Conservation (phyloP, 352 stramenopile genomes). For the Globisporangium splendens region DNA sequence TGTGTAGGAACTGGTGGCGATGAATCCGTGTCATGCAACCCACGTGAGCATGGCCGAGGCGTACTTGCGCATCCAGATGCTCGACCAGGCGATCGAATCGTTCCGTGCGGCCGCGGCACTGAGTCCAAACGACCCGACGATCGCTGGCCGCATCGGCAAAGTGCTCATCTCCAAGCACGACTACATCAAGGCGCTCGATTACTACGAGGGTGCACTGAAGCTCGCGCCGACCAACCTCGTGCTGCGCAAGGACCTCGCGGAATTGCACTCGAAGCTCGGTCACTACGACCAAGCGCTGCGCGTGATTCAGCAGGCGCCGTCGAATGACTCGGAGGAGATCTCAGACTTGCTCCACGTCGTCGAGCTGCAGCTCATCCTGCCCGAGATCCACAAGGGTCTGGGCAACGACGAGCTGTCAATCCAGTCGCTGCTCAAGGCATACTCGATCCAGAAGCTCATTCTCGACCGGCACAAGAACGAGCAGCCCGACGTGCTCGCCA, state of each 20-base stretch:
- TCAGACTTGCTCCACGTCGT: slow-evolving; percentile 65
- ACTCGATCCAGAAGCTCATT: slow-evolving; percentile 84
- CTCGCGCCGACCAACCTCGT: slow-evolving; percentile 68
- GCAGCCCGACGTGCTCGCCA: slow-evolving; percentile 71
- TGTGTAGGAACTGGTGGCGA: slow-evolving; percentile 72
- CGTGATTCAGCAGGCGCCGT: slow-evolving; percentile 71
- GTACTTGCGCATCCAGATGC: slow-evolving; percentile 90
- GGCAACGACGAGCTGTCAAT: slow-evolving; percentile 70
- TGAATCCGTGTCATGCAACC: slow-evolving; percentile 62
- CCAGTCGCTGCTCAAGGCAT: slow-evolving; percentile 75
- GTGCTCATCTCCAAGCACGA: slow-evolving; percentile 93
- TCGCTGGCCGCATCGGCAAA: slow-evolving; percentile 86
- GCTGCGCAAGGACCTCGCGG: slow-evolving; percentile 87
- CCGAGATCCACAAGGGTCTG: slow-evolving; percentile 73
- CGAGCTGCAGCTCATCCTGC: slow-evolving; percentile 71
- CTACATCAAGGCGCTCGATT: slow-evolving; percentile 91
- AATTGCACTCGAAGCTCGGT: slow-evolving; percentile 85
- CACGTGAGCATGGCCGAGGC: slow-evolving; percentile 90
- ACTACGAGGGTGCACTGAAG: slow-evolving; percentile 90
- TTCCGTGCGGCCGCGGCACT: slow-evolving; percentile 60
- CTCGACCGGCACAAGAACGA: slow-evolving; percentile 79
- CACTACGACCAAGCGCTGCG: slow-evolving; percentile 83
- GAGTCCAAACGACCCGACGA: slow-evolving; percentile 61
- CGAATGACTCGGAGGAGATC: slow-evolving; percentile 65
- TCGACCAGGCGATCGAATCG: slow-evolving; percentile 83